These are phyloP conservation scores for Arthrobotrys iridis DNA, from an alignment of 2,329 filamentous ascomycete genomes.

Conservation along the genomic window DNA sequence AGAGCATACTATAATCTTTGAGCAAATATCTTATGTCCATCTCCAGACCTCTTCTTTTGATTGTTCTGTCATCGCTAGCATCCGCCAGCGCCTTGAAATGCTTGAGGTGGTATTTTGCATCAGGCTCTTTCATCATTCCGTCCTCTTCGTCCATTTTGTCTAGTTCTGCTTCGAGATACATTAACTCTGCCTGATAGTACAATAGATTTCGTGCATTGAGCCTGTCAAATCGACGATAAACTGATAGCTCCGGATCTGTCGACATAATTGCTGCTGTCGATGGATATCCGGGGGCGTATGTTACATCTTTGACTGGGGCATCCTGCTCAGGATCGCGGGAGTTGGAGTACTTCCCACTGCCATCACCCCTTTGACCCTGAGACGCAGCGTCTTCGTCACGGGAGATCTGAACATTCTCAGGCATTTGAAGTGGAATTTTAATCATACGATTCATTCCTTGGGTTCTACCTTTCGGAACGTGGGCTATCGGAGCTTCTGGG, in stretches of 20 bases:
- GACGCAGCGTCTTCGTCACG: neutral
- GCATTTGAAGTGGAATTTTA: conserved; percentile 3
- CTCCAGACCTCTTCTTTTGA: conserved; percentile 5
- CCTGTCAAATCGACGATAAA: conserved; percentile 44
- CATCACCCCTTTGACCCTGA: neutral
- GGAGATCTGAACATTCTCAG: neutral
- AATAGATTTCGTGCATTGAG: conserved; percentile 32
- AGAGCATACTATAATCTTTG: conserved; percentile 29
- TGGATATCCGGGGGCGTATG: conserved; percentile 41
- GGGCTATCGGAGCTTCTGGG: no score
- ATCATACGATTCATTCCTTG: conserved; percentile 27
- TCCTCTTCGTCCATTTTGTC: conserved; percentile 47
- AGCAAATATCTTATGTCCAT: conserved; percentile 20
- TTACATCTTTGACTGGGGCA: conserved; percentile 19
- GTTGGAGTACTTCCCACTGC: neutral
- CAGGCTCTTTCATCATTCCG: conserved; percentile 10
- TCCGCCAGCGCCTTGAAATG: conserved; percentile 44
- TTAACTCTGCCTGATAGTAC: conserved; percentile 45
- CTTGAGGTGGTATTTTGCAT: conserved; percentile 12
- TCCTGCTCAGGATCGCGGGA: conserved; percentile 45
- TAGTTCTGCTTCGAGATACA: conserved; percentile 35
- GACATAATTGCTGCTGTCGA: conserved; percentile 46
- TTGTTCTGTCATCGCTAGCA: neutral
- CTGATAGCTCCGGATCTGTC: conserved; percentile 37
- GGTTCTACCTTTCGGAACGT: neutral